These are phyloP conservation scores for Ceriops decandra DNA, from an alignment of 345 rosid genomes.

Conservation along the genomic window DNA sequence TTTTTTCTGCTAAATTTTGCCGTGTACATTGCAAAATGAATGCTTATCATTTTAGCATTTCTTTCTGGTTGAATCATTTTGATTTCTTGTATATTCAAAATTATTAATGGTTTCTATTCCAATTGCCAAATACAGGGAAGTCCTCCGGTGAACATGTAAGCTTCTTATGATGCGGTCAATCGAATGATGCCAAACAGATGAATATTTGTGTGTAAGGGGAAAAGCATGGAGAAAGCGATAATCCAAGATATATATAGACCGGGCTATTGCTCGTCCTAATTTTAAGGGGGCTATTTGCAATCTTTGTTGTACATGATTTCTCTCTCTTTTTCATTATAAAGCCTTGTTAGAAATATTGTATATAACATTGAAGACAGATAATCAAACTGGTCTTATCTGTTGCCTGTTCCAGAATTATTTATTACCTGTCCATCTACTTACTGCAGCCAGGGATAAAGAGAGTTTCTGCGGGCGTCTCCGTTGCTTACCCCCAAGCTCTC, in stretches of 20 bases:
- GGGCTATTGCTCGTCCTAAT: background rate
- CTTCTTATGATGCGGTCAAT: background rate
- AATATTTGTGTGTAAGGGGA: slow-evolving; percentile 6
- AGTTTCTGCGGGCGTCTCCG: too few species aligned
- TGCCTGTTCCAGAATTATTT: background rate
- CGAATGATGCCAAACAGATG: slow-evolving; percentile 5
- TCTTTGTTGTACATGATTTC: background rate
- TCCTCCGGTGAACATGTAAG: slow-evolving; percentile 62
- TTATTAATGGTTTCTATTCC: slow-evolving; percentile 8
- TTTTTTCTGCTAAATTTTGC: background rate
- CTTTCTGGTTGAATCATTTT: background rate
- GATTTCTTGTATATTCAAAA: slow-evolving; percentile 1
- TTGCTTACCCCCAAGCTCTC: too few species aligned
- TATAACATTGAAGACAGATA: background rate
- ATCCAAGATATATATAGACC: background rate
- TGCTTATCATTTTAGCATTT: background rate
- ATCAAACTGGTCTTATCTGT: background rate
- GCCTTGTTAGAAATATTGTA: slow-evolving; percentile 16
- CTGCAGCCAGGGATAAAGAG: too few species aligned
- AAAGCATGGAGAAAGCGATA: slow-evolving; percentile 8
- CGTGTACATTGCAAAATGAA: background rate
- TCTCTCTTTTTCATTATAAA: background rate
- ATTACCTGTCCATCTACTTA: too few species aligned
- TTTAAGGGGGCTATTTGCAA: background rate
- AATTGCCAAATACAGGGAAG: slow-evolving; percentile 44